phyloP scores from a whole-genome alignment of 2,329 filamentous ascomycete genomes.

The Xylaria sp. region DNA sequence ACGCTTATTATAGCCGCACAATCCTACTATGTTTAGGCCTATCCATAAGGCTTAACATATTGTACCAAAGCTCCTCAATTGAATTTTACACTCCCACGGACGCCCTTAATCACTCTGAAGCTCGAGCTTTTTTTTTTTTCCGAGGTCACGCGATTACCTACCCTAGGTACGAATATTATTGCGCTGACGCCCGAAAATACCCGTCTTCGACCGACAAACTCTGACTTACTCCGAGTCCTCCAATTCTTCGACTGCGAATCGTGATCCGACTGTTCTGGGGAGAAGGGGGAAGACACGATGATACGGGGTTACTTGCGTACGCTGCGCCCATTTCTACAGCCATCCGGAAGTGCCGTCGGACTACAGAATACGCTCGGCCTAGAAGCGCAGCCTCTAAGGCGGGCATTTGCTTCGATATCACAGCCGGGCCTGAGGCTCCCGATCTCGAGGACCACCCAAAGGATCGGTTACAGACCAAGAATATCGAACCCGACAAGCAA shows the following conservation, averaged over 20 bases:
- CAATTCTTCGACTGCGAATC: neutral
- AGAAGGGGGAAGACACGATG: constrained; percentile 32
- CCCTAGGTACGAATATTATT: neutral
- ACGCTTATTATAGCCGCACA: neutral
- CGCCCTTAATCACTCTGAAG: neutral
- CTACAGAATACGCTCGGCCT: constrained; percentile 38
- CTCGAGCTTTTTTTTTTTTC: constrained; percentile 7
- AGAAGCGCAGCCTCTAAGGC: constrained; percentile 35
- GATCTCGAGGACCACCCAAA: constrained; percentile 28
- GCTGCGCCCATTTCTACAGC: constrained; percentile 34
- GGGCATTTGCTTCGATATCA: constrained; percentile 39
- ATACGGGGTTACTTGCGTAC: constrained; percentile 34
- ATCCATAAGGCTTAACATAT: neutral
- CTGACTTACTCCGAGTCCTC: neutral
- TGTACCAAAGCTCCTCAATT: neutral
- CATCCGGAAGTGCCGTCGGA: constrained; percentile 28
- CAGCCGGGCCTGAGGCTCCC: constrained; percentile 27
- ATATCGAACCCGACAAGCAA: constrained; percentile 30
- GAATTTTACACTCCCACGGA: neutral
- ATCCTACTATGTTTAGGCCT: neutral
- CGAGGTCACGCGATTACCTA: constrained; percentile 27
- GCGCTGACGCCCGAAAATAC: constrained; percentile 6
- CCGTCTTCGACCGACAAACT: neutral
- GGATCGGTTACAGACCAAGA: constrained; percentile 33
- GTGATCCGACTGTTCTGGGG: neutral